phyloP scores from a whole-genome alignment of 176 grass and related monocot genomes.

The Calamus simplicifolius region DNA sequence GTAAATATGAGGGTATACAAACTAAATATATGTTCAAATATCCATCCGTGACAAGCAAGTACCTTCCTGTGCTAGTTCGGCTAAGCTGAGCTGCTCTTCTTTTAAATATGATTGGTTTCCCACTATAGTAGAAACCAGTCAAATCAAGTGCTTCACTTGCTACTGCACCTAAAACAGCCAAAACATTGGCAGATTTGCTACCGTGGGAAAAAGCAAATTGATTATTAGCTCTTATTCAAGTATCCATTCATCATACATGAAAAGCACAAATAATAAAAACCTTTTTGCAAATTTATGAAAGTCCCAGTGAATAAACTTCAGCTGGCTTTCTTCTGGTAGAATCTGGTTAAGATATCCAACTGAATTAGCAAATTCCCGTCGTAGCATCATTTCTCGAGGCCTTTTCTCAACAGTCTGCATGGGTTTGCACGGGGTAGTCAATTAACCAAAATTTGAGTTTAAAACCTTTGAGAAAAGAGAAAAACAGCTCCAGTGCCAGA shows the following conservation, averaged over 20 bases:
- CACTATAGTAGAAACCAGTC: conserved; percentile 93
- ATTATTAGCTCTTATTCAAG: conserved; percentile 30
- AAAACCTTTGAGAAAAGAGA: too few relatives aligned
- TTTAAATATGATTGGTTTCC: conserved; percentile 59
- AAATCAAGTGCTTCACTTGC: conserved; percentile 78
- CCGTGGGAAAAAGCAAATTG: conserved; percentile 10
- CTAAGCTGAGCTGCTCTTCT: conserved; percentile 46
- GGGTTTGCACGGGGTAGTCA: conserved; percentile 7
- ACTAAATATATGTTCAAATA: neutral
- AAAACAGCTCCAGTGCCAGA: too few relatives aligned
- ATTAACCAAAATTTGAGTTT: too few relatives aligned
- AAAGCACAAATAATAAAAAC: conserved; percentile 8
- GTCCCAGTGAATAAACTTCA: conserved; percentile 98
- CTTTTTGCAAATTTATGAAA: conserved; percentile 99
- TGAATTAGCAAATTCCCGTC: conserved; percentile 81
- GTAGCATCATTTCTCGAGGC: conserved; percentile 98
- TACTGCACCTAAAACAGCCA: conserved; percentile 89
- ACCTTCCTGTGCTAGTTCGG: conserved; percentile 72
- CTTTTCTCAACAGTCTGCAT: conserved; percentile 98
- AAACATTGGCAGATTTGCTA: conserved; percentile 95
- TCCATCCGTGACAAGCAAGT: neutral
- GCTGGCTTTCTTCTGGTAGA: conserved; percentile 74
- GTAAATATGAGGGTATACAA: too few relatives aligned
- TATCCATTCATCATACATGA: neutral
- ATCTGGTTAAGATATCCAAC: conserved; percentile 97